These are phyloP conservation scores for Fusarium robinianum DNA, from an alignment of 2,329 filamentous ascomycete genomes.

Conservation along the genomic window DNA sequence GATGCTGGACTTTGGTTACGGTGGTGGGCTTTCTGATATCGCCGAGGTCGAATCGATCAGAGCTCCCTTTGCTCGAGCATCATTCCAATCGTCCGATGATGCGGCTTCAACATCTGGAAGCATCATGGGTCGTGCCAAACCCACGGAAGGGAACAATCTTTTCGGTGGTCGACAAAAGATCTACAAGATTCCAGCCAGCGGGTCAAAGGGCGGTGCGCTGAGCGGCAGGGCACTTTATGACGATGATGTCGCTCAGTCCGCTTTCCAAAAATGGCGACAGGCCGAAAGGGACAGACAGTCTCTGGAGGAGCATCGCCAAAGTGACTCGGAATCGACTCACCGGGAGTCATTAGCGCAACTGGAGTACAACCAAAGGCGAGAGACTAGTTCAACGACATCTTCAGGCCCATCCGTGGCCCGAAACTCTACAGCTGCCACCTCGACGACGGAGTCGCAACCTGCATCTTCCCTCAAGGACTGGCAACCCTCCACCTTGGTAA, in stretches of 20 bases:
- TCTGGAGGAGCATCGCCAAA: conserved; percentile 41
- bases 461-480: conserved; percentile 57
- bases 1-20: conserved; percentile 68
- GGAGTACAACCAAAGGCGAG: conserved; percentile 74
- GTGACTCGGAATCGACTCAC: conserved; percentile 37
- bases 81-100: conserved; percentile 73
- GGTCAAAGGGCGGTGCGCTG: conserved; percentile 56
- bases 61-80: conserved; percentile 65
- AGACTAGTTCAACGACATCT: conserved; percentile 85
- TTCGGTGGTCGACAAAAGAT: conserved; percentile 97
- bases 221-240: conserved; percentile 78
- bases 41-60: conserved; percentile 86
- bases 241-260: conserved; percentile 79
- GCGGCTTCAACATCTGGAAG: conserved; percentile 66
- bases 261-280: conserved; percentile 77
- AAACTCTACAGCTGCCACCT: conserved; percentile 86
- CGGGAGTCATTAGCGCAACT: conserved; percentile 55
- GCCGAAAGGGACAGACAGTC: conserved; percentile 59
- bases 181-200: conserved; percentile 74
- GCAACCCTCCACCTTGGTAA: conserved; percentile 46
- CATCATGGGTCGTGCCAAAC: conserved; percentile 83
- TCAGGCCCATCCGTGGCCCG: conserved; percentile 68
- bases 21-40: conserved; percentile 74
- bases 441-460: conserved; percentile 73
- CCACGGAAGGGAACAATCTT: conserved; percentile 85